Evolutionary conservation across 75 land plant genomes (phyloP).

Genomic region (Picea glauca): DNA sequence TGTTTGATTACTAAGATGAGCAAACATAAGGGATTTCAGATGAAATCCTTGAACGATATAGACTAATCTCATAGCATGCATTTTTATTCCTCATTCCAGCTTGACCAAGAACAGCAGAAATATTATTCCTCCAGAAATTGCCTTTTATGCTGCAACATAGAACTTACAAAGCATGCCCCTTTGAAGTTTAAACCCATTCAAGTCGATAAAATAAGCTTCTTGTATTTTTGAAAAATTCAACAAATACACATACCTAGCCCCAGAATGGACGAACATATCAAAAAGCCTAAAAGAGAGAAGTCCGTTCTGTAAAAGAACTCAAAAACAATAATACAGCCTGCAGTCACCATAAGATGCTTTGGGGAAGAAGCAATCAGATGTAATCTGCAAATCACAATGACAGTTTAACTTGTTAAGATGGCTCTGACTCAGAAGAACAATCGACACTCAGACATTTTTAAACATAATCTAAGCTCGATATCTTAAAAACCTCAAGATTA

Average conservation of each 20-base stretch:
- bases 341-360: slow-evolving; percentile 82
- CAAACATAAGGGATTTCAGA: too few species aligned
- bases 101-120: too few species aligned
- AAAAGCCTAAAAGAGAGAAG: slow-evolving; percentile 73
- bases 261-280: slow-evolving; percentile 56
- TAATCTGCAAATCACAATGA: slow-evolving; percentile 41
- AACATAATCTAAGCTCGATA: background rate
- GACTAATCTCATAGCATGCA: too few species aligned
- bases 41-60: too few species aligned
- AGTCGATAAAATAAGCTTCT: too few species aligned
- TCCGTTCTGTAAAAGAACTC: slow-evolving; percentile 77
- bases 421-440: background rate
- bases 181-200: too few species aligned
- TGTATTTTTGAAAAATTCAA: too few species aligned
- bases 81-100: too few species aligned
- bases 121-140: too few species aligned
- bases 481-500: background rate
- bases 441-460: background rate
- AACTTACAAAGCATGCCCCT: too few species aligned
- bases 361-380: slow-evolving; percentile 86
- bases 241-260: slow-evolving; percentile 55
- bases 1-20: too few species aligned
- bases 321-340: slow-evolving; percentile 64
- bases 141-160: too few species aligned
- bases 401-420: background rate